Percentiles rank a stretch among this genome's conserved stretches.
Conservation (phyloP, 2,329 filamentous ascomycete genomes). For the Arthrobotrys sphaeroides region DNA sequence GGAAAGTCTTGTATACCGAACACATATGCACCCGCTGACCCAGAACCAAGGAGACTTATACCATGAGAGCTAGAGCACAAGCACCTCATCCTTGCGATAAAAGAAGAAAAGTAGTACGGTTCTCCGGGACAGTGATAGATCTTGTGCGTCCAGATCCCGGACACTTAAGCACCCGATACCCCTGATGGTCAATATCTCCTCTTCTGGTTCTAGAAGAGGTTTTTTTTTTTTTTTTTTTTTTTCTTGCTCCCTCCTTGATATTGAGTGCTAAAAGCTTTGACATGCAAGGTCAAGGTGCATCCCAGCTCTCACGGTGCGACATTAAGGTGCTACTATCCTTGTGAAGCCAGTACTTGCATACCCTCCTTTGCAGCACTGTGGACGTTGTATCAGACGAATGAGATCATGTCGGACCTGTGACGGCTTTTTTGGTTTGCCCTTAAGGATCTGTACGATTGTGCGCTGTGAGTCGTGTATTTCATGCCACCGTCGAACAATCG, state of each 20-base stretch:
- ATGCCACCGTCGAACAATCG: neutral
- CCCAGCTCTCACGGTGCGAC: conserved; percentile 4
- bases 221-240: too few relatives aligned
- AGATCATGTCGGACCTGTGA: conserved; percentile 12
- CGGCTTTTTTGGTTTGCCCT: conserved; percentile 18
- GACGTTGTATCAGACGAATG: neutral
- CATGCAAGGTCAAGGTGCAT: conserved; percentile 16
- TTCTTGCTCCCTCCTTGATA: too few relatives aligned
- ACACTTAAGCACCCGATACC: conserved; percentile 4
- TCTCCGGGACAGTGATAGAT: conserved; percentile 1
- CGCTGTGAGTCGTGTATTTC: conserved; percentile 9
- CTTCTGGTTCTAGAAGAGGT: neutral
- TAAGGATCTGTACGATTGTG: conserved; percentile 11
- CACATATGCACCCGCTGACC: conserved; percentile 11
- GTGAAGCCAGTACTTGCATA: conserved; percentile 11
- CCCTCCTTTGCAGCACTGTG: neutral
- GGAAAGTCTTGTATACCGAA: conserved; percentile 15
- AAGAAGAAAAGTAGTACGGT: neutral
- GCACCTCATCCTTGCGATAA: neutral
- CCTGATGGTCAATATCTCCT: conserved; percentile 15
- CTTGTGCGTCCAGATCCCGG: neutral
- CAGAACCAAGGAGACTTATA: neutral
- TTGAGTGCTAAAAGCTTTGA: neutral
- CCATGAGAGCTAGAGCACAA: neutral
- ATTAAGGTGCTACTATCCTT: conserved; percentile 15